Conservation (phyloP, 352 stramenopile species). For the Phytophthora pseudosyringae region DNA sequence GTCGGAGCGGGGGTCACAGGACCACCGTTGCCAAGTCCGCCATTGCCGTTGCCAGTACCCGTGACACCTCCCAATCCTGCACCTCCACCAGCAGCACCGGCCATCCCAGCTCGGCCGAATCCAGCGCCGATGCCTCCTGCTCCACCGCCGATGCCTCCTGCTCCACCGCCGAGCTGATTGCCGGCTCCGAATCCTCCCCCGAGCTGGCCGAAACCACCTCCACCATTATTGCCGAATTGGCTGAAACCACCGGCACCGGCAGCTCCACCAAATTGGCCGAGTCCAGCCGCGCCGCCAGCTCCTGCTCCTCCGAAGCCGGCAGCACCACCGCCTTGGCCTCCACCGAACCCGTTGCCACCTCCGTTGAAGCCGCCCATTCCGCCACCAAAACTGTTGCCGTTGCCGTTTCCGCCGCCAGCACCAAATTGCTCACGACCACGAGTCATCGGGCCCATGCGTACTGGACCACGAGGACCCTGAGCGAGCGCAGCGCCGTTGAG, state of each 20-base stretch:
- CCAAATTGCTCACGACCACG: constrained; percentile 28
- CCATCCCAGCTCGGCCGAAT: constrained; percentile 4
- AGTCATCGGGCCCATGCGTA: constrained; percentile 14
- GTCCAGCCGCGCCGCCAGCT: neutral
- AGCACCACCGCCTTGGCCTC: constrained; percentile 2
- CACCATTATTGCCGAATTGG: neutral
- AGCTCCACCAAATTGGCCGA: neutral
- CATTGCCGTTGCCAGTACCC: constrained; percentile 7
- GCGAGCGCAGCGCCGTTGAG: constrained; percentile 19
- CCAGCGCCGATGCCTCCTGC: constrained; percentile 7
- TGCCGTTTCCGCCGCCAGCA: neutral
- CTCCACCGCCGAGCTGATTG: constrained; percentile 2
- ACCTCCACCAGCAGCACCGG: neutral
- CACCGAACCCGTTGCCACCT: constrained; percentile 2
- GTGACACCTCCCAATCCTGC: neutral
- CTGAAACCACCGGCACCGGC: neutral
- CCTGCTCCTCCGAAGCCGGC: constrained; percentile 8
- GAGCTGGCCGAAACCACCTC: constrained; percentile 7
- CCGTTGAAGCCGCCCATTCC: constrained; percentile 4
- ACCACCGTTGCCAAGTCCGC: neutral
- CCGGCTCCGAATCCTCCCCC: constrained; percentile 3
- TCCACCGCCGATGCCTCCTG: no score
- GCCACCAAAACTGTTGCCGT: neutral
- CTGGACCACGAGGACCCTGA: constrained; percentile 23
- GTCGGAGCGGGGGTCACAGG: constrained; percentile 32